Evolutionary conservation across 2,329 filamentous ascomycete genomes (phyloP).

Genomic region (Phyllosticta citribraziliensis): DNA sequence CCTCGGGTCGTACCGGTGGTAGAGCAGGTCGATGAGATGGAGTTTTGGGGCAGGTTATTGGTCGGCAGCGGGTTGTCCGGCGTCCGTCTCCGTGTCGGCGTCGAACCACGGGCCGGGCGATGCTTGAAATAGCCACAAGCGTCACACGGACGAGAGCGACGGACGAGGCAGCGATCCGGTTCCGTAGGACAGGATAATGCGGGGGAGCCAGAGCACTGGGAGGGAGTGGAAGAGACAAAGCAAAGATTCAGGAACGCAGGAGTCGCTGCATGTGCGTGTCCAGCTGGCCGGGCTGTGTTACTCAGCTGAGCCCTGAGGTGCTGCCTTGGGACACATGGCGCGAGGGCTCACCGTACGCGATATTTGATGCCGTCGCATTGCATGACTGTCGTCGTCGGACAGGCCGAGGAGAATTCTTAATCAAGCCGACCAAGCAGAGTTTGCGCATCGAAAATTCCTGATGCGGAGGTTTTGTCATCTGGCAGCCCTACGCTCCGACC

Average conservation of each 20-base stretch:
- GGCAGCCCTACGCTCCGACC: neutral
- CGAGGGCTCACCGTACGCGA: neutral
- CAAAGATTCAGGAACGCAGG: neutral
- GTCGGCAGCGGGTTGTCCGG: neutral
- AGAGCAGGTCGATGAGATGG: neutral
- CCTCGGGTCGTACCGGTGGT: neutral
- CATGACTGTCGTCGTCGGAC: neutral
- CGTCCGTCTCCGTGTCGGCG: neutral
- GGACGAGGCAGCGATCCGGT: neutral
- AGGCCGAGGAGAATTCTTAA: neutral
- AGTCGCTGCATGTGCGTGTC: neutral
- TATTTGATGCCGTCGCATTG: neutral
- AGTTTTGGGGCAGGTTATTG: neutral
- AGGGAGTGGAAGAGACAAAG: neutral
- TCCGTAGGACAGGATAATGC: neutral
- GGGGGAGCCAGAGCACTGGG: neutral
- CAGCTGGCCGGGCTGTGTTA: neutral
- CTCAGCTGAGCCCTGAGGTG: neutral
- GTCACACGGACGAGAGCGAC: neutral
- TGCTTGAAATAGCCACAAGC: neutral
- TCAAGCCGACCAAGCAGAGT: neutral
- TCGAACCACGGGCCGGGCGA: neutral
- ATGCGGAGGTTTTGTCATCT: neutral
- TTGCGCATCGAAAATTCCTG: neutral
- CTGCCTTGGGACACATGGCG: neutral